Percentiles rank a stretch among this genome's conserved stretches.
phyloP scores from a whole-genome alignment of 78 protist genomes.

The Dictyostelium firmibasis region DNA sequence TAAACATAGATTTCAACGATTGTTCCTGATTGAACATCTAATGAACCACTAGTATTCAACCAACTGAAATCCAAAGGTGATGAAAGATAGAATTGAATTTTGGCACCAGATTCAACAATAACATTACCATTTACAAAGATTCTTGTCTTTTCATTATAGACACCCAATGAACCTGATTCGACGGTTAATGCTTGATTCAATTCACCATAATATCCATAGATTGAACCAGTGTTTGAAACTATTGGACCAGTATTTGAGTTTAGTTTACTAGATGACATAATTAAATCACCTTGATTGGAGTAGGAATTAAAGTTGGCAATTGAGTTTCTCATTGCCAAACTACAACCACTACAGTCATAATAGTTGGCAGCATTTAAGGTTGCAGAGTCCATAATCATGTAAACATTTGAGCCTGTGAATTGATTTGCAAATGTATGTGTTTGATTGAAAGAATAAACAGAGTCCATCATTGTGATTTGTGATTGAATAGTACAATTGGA shows the following conservation, averaged over 20 bases:
- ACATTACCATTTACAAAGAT: not conserved
- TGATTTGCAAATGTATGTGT: not conserved
- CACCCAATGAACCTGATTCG: not conserved
- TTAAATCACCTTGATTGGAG: not conserved
- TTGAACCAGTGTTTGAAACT: not conserved
- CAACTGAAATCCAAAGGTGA: slow-evolving; percentile 11
- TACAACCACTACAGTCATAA: not conserved
- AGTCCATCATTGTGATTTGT: not conserved
- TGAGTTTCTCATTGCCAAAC: not conserved
- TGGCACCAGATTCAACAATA: not conserved
- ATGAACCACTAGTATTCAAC: slow-evolving; percentile 1
- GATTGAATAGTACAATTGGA: not conserved
- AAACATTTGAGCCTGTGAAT: not conserved
- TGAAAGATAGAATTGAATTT: not conserved
- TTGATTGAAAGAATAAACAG: not conserved
- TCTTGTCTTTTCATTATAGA: not conserved
- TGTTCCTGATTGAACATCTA: not conserved
- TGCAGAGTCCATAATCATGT: not conserved
- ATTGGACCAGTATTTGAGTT: not conserved
- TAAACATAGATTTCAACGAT: not conserved
- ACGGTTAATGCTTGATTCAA: not conserved
- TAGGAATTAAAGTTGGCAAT: not conserved
- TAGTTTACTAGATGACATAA: not conserved
- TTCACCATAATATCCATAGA: not conserved
- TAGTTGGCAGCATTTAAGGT: not conserved